A percentile compares a stretch with the other conserved stretches of the same genome.
Evolutionary conservation across 352 stramenopile genomes (phyloP).

Genomic region (Plasmopara viticola): DNA sequence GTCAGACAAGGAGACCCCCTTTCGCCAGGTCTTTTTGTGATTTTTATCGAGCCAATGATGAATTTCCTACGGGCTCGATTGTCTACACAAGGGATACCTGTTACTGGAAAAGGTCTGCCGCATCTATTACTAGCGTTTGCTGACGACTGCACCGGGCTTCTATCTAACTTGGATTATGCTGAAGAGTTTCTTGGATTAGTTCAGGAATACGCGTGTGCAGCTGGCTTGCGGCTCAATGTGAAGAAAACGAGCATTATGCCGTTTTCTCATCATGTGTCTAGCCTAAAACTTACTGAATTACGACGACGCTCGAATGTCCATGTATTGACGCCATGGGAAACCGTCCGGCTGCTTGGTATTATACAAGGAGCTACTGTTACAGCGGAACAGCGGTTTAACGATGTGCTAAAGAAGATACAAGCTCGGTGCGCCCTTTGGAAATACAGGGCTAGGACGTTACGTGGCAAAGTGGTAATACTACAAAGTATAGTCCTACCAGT

Average conservation of each 20-base stretch:
- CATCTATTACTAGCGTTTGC: slow-evolving; percentile 7
- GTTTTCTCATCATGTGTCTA: not conserved
- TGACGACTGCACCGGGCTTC: slow-evolving; percentile 9
- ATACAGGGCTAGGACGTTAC: not conserved
- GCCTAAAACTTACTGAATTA: no score
- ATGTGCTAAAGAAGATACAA: not conserved
- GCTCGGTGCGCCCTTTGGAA: not conserved
- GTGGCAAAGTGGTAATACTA: not conserved
- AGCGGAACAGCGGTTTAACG: not conserved
- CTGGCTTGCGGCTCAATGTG: not conserved
- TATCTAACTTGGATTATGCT: slow-evolving; percentile 1
- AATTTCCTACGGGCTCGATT: slow-evolving; percentile 4
- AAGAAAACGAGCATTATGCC: no score
- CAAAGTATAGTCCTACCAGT: not conserved
- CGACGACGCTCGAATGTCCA: no score
- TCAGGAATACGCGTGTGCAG: not conserved
- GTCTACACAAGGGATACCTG: not conserved
- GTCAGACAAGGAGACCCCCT: slow-evolving; percentile 14
- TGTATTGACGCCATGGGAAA: no score
- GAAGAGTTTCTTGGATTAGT: not conserved
- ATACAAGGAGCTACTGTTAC: not conserved
- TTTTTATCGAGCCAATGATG: slow-evolving; percentile 16
- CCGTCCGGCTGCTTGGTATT: not conserved
- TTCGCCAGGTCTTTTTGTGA: slow-evolving; percentile 8
- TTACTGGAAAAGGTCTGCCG: not conserved